Conservation (phyloP, 768 basidiomycete species). For the Hirschioporus abietinus region DNA sequence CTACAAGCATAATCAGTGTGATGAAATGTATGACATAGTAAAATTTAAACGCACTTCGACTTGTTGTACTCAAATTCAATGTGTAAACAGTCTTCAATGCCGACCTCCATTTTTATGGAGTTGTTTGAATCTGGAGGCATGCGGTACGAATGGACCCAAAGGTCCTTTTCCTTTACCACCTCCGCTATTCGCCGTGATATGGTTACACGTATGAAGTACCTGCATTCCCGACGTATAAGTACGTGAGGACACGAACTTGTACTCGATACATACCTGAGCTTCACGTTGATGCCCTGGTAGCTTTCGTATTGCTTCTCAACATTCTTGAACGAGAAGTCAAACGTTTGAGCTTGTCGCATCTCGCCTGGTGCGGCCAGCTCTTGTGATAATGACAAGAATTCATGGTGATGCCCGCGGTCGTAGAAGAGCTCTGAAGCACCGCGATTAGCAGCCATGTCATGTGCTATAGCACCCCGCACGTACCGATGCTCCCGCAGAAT, state of each 20-base stretch:
- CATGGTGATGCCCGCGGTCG: constrained; percentile 96
- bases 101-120: constrained; percentile 99
- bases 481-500: constrained; percentile 93
- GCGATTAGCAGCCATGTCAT: neutral
- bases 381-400: constrained; percentile 92
- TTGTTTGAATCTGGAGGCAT: constrained; percentile 99
- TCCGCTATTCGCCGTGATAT: constrained; percentile 92
- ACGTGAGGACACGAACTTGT: neutral
- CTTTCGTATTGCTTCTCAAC: constrained; percentile 99
- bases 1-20: constrained; percentile 32
- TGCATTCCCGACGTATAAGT: constrained; percentile 24
- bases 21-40: neutral
- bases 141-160: constrained; percentile 98
- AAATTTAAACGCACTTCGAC: constrained; percentile 68
- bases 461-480: constrained; percentile 19
- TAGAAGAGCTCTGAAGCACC: constrained; percentile 74
- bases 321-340: constrained; percentile 97
- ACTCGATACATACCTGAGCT: constrained; percentile 64
- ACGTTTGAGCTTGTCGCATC: constrained; percentile 93
- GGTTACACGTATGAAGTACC: constrained; percentile 89
- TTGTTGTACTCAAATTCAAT: constrained; percentile 99
- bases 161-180: constrained; percentile 85
- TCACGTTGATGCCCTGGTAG: constrained; percentile 97
- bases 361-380: constrained; percentile 96
- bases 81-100: constrained; percentile 97